Conservation (phyloP, 768 basidiomycete species). For the Mycena metata region DNA sequence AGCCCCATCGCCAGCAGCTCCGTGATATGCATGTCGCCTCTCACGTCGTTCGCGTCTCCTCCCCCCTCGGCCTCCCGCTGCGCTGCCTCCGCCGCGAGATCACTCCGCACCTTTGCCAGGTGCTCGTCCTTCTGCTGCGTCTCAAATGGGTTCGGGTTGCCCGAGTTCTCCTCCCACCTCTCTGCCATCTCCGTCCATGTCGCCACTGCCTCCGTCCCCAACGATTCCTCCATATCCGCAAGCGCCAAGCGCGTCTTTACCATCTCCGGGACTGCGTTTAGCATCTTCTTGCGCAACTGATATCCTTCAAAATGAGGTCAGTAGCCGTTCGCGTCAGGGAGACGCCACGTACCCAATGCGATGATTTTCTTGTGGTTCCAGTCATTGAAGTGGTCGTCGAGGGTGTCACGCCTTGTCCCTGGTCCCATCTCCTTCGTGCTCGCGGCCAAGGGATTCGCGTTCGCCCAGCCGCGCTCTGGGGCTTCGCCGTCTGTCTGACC, state of each 20-base stretch:
- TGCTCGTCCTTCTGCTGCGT: slow-evolving; percentile 16
- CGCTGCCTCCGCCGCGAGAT: slow-evolving; percentile 38
- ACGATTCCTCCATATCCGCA: neutral
- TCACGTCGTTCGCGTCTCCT: slow-evolving; percentile 4
- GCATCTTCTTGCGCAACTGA: neutral
- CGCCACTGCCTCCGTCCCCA: neutral
- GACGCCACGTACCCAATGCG: neutral
- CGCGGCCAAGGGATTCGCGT: slow-evolving; percentile 45
- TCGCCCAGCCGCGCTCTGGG: slow-evolving; percentile 48
- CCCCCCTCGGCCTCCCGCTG: slow-evolving; percentile 3
- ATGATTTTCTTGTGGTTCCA: slow-evolving; percentile 17
- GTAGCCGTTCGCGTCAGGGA: too few relatives aligned
- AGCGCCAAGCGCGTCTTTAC: neutral
- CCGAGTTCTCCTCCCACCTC: slow-evolving; percentile 25
- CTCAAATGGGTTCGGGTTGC: slow-evolving; percentile 29
- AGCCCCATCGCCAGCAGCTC: slow-evolving; percentile 32
- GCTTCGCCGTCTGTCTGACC: slow-evolving; percentile 38
- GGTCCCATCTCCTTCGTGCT: slow-evolving; percentile 56
- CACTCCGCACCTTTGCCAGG: slow-evolving; percentile 28
- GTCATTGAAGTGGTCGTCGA: slow-evolving; percentile 22
- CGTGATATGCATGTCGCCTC: slow-evolving; percentile 24
- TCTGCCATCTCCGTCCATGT: slow-evolving; percentile 23
- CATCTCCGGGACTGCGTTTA: slow-evolving; percentile 3
- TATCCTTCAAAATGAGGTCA: neutral
- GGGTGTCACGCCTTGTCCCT: slow-evolving; percentile 13